These are phyloP conservation scores for Rubia tinctorum DNA, from an alignment of 305 asterid genomes.

Conservation along the genomic window DNA sequence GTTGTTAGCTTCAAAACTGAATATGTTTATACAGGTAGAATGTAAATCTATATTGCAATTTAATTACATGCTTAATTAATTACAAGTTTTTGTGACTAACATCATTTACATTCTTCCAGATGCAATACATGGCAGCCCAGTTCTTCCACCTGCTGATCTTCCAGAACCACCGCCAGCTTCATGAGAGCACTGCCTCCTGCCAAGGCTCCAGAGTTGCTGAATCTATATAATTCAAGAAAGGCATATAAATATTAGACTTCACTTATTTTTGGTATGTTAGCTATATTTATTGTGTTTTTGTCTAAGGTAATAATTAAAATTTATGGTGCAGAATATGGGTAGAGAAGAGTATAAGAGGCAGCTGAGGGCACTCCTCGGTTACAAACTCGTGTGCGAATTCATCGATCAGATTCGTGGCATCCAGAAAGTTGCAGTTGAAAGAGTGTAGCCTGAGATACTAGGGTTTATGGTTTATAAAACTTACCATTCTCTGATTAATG, in stretches of 20 bases:
- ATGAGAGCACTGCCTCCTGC: not conserved
- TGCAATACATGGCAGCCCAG: not conserved
- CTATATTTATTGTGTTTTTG: not conserved
- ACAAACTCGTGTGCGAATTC: no score
- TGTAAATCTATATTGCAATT: no score
- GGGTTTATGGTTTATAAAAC: not conserved
- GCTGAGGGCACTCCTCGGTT: not conserved
- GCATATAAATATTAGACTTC: not conserved
- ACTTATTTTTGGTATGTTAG: no score
- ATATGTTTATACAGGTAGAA: no score
- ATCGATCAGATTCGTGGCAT: no score
- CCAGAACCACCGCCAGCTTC: not conserved
- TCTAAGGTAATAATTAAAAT: no score
- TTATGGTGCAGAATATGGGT: no score
- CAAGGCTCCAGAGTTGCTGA: not conserved
- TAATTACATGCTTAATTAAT: not conserved
- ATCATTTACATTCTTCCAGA: not conserved
- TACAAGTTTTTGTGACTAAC: not conserved
- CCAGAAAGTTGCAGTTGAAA: no score
- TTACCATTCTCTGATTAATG: no score
- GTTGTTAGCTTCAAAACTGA: no score
- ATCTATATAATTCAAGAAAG: not conserved
- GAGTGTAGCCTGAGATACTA: no score
- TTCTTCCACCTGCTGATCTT: not conserved
- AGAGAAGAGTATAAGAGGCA: rapidly evolving